Percentiles rank a stretch among this genome's conserved stretches.
Conservation (phyloP, 768 basidiomycete genomes). For the Podaxis rugospora region DNA sequence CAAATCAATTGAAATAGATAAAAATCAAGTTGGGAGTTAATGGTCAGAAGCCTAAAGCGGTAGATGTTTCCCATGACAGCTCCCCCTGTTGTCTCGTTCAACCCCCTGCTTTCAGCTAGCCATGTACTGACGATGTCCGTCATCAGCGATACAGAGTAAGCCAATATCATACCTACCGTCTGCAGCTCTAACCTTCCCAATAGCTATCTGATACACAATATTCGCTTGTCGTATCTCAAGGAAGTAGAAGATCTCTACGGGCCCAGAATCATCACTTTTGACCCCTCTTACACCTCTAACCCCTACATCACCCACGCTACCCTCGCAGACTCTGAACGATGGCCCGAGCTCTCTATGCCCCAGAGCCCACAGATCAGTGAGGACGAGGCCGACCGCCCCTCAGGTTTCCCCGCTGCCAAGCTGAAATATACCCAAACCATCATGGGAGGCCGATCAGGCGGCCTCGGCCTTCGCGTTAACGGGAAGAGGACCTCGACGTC, state of each 20-base stretch:
- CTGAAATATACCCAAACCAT: constrained; percentile 89
- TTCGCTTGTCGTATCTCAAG: constrained; percentile 85
- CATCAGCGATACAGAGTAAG: constrained; percentile 61
- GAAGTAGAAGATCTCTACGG: constrained; percentile 86
- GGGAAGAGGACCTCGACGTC: constrained; percentile 57
- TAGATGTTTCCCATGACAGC: background rate
- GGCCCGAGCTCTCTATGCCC: constrained; percentile 80
- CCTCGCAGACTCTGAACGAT: constrained; percentile 72
- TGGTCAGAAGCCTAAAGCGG: background rate
- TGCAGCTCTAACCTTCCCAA: background rate
- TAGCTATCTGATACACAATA: constrained; percentile 74
- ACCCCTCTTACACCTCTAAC: constrained; percentile 73
- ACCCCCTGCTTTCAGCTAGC: background rate
- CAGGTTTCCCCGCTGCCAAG: constrained; percentile 45
- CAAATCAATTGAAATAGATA: no score
- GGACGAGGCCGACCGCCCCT: constrained; percentile 53
- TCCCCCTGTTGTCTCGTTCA: background rate
- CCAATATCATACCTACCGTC: background rate
- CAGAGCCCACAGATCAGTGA: constrained; percentile 70
- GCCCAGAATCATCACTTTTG: constrained; percentile 73
- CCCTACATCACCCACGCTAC: constrained; percentile 79
- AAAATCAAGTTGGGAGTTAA: no score
- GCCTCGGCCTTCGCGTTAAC: constrained; percentile 70
- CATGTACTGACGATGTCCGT: constrained; percentile 42
- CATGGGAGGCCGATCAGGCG: constrained; percentile 70